A percentile compares a stretch with the other conserved stretches of the same genome.
These are phyloP conservation scores for Arthroderma sp. DNA, from an alignment of 2,329 filamentous ascomycete genomes.

Conservation along the genomic window DNA sequence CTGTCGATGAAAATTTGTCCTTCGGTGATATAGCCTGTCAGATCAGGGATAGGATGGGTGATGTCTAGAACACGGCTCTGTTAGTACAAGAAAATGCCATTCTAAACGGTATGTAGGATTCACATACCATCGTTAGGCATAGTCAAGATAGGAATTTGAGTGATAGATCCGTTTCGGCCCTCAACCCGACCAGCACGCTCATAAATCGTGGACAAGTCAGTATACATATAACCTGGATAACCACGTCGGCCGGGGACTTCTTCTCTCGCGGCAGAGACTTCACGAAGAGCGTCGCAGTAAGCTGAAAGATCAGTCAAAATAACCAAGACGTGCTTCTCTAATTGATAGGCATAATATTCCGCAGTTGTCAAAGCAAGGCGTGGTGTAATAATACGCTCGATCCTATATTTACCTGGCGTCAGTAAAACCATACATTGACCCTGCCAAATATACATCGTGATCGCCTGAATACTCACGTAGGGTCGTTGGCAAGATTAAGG, in stretches of 20 bases:
- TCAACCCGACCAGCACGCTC: slow-evolving; percentile 96
- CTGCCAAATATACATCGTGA: too few species aligned
- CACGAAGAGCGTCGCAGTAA: slow-evolving; percentile 97
- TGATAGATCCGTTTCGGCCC: slow-evolving; percentile 95
- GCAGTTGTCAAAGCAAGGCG: slow-evolving; percentile 95
- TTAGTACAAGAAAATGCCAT: slow-evolving; percentile 4
- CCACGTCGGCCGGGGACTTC: slow-evolving; percentile 98
- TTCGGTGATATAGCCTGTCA: slow-evolving; percentile 98
- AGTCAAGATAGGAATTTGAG: slow-evolving; percentile 95
- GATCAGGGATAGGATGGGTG: slow-evolving; percentile 94
- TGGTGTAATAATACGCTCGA: slow-evolving; percentile 98
- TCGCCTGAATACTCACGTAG: slow-evolving; percentile 54
- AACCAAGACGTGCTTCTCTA: slow-evolving; percentile 98
- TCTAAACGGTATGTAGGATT: not conserved
- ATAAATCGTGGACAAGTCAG: slow-evolving; percentile 99
- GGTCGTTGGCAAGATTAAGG: slow-evolving; percentile 97
- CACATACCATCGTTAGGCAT: slow-evolving; percentile 88
- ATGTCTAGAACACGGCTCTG: slow-evolving; percentile 52
- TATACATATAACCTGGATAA: slow-evolving; percentile 99
- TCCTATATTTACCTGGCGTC: slow-evolving; percentile 39
- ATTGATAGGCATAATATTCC: slow-evolving; percentile 99
- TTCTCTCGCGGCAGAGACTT: slow-evolving; percentile 94
- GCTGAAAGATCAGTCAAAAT: slow-evolving; percentile 96
- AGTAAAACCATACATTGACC: too few species aligned
- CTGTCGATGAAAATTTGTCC: slow-evolving; percentile 97